phyloP scores from a whole-genome alignment of 2,329 filamentous ascomycete species.

The Arachnopeziza araneosa region DNA sequence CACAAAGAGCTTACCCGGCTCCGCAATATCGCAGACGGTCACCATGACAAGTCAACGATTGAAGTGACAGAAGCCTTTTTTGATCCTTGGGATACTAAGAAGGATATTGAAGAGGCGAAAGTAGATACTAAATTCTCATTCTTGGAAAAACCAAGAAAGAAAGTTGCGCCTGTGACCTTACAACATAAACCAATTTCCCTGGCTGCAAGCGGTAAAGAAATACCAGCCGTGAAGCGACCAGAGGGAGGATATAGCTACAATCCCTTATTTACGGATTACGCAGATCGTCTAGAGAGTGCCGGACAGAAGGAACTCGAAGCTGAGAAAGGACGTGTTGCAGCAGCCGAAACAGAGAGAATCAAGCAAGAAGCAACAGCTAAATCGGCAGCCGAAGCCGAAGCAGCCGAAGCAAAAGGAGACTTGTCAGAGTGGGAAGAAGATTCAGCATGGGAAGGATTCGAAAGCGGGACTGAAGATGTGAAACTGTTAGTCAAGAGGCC shows the following conservation, averaged over 20 bases:
- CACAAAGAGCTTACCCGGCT: slow-evolving; percentile 78
- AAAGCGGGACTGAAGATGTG: slow-evolving; percentile 73
- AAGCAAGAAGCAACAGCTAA: slow-evolving; percentile 61
- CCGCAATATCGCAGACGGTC: slow-evolving; percentile 71
- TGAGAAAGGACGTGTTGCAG: slow-evolving; percentile 67
- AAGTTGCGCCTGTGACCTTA: slow-evolving; percentile 69
- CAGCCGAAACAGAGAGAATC: slow-evolving; percentile 60
- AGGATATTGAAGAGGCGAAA: slow-evolving; percentile 37
- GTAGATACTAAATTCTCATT: slow-evolving; percentile 57
- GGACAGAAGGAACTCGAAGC: slow-evolving; percentile 73
- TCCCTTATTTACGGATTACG: slow-evolving; percentile 80
- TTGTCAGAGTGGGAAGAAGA: slow-evolving; percentile 76
- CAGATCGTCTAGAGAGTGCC: slow-evolving; percentile 66
- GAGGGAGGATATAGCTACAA: slow-evolving; percentile 88
- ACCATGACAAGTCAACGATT: slow-evolving; percentile 34
- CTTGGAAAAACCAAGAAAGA: slow-evolving; percentile 57
- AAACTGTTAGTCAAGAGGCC: slow-evolving; percentile 65
- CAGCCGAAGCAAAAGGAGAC: slow-evolving; percentile 60
- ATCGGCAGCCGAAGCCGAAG: slow-evolving; percentile 70
- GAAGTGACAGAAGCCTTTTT: slow-evolving; percentile 59
- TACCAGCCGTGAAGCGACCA: slow-evolving; percentile 75
- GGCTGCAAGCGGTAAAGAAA: slow-evolving; percentile 70
- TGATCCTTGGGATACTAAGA: slow-evolving; percentile 70
- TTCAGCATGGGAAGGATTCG: slow-evolving; percentile 83
- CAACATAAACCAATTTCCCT: slow-evolving; percentile 75